These are phyloP conservation scores for Hibiscus trionum DNA, from an alignment of 345 rosid genomes.

Conservation along the genomic window DNA sequence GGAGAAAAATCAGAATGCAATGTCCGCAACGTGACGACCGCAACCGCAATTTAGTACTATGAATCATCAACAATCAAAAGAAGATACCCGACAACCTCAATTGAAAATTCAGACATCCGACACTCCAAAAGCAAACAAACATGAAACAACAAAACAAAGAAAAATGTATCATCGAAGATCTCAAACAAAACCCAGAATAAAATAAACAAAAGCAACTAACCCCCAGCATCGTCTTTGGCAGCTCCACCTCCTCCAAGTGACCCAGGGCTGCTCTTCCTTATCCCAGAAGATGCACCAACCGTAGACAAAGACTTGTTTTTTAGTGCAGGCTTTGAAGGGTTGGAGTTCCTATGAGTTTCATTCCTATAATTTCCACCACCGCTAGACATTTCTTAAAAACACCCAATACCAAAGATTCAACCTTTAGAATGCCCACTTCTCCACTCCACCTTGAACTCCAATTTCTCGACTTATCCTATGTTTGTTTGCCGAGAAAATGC, in stretches of 20 bases:
- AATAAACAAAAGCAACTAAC: background rate
- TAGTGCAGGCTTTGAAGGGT: constrained; percentile 36
- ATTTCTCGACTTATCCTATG: background rate
- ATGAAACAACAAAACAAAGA: background rate
- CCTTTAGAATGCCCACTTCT: background rate
- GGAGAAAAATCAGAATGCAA: too few species aligned
- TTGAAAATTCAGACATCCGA: background rate
- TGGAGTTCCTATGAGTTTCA: constrained; percentile 42
- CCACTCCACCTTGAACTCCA: background rate
- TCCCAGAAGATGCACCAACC: constrained; percentile 19
- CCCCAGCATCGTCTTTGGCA: constrained; percentile 36
- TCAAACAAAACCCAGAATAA: background rate
- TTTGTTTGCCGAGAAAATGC: background rate
- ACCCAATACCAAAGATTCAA: background rate
- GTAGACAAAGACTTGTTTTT: constrained; percentile 36
- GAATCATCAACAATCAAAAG: too few species aligned
- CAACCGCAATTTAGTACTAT: too few species aligned
- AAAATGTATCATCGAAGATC: constrained; percentile 6
- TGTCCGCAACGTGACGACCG: too few species aligned
- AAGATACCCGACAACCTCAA: background rate
- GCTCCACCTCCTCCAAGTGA: constrained; percentile 25
- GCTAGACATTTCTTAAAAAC: constrained; percentile 29
- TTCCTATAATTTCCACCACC: constrained; percentile 43
- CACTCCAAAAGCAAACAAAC: background rate
- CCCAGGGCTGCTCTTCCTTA: constrained; percentile 66